Base-by-base conservation (phyloP, 176 grass and related monocot genomes). In the Pontederia crassipes region DNA sequence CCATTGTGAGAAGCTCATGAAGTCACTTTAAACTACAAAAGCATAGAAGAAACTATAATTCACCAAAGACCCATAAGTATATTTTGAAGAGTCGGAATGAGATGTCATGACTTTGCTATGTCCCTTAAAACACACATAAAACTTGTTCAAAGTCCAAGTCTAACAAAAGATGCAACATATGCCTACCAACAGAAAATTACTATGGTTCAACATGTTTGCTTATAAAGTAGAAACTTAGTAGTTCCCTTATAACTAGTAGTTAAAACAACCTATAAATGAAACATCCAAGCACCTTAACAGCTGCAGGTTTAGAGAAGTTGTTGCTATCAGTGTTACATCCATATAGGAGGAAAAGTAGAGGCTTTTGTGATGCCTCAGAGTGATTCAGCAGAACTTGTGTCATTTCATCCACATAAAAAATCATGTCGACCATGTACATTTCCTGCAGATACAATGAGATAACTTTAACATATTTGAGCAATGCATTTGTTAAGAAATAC, bases 271-370 rank as follows among this genome's bases (percentile, higher is more conserved):
- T 24, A 28, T 35, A 29, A 35, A 49, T 46, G 49, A 4, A 67
- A 52, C 50, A 8, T 52, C 66, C 17, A 56, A 10, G 13, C 75
- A 90, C 91, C 83, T 96, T 70, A 85, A 96, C 85, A 73, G 60
- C 78, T 78, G 92, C 92, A 76, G 92, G 87, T 75, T 90, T 90
- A 0, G 92, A 97, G 66, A 79, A 88, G 62, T 97, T 97, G 55
- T 80, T 86, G 54, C 87, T 88, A 70, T 97, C 87, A 11, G 81
- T 91, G 63, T 87, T 97, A 52, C 72, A 72, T 48, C 92, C 92
- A 52, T 97, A 46, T 69, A 97, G 70, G 49, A 91, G 63, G 85
- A 82, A 97, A 64, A 97, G 74, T 52, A 90, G 73, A 67, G 92
- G 62, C 56, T 91, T 97, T 18, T 72, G 78, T 66, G 70, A 73